A percentile compares a stretch with the other conserved stretches of the same genome.
Evolutionary conservation across 2,329 filamentous ascomycete genomes (phyloP).

Genomic region (Neophaeococcomyces aloes): DNA sequence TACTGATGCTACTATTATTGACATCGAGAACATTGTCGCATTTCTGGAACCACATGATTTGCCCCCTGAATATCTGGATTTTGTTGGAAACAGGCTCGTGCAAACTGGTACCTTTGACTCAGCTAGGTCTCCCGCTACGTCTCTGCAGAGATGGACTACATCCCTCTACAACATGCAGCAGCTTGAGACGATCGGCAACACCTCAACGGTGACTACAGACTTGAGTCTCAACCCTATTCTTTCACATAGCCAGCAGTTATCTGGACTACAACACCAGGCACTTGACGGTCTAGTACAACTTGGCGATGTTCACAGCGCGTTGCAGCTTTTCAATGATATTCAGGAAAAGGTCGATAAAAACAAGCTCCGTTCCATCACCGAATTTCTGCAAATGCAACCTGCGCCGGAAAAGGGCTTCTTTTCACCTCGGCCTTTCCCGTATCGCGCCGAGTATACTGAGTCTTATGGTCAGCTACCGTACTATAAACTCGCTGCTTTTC

Average conservation of each 20-base stretch:
- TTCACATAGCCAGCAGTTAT: constrained; percentile 12
- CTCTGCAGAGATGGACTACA: constrained; percentile 1
- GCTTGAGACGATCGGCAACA: constrained; percentile 3
- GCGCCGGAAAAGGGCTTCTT: constrained; percentile 10
- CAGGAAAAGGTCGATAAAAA: constrained; percentile 34
- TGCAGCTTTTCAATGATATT: constrained; percentile 18
- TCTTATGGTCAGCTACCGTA: constrained; percentile 20
- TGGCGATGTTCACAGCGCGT: constrained; percentile 12
- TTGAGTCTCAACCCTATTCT: constrained; percentile 13
- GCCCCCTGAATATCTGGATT: constrained; percentile 26
- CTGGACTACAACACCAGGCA: constrained; percentile 29
- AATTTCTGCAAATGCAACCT: constrained; percentile 12
- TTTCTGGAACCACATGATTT: constrained; percentile 26
- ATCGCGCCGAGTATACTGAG: constrained; percentile 15
- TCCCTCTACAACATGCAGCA: neutral
- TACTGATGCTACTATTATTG: constrained; percentile 12
- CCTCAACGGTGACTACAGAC: neutral
- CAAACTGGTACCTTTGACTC: constrained; percentile 38
- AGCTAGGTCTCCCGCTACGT: constrained; percentile 25
- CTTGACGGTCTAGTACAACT: constrained; percentile 29
- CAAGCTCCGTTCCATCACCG: constrained; percentile 22
- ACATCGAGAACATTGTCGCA: constrained; percentile 35
- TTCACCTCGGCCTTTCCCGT: constrained; percentile 6
- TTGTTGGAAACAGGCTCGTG: constrained; percentile 39
- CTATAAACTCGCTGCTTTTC: constrained; percentile 35